Evolutionary conservation across 148 eudicot genomes (phyloP), one percentile per base, ranked within the genome.

Genomic region (Silene latifolia): DNA sequence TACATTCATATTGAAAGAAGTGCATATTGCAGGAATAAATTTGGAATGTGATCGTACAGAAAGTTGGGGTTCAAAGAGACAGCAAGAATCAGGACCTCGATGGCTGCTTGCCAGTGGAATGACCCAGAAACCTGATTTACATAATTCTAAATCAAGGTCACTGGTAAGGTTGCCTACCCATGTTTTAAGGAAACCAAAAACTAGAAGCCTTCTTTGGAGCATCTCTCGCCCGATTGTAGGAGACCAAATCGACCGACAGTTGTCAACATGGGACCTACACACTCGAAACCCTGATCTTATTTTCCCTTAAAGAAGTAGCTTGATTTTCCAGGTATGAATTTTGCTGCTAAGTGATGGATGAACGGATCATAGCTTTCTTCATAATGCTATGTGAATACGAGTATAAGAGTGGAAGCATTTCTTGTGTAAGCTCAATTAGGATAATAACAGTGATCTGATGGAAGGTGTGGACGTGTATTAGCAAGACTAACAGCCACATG

Each of bases 81-180:
- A 85, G 23, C 83, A 79, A 47, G 86, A 83, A 69, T 77, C 91
- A 42, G 94, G 91, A 39, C 75, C 81, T 8, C 85, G 91, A 27
- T 90, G 94, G 94, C 81, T 90, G 85, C 79, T 88, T 67, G 83
- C 89, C 12, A 88, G 81, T 72, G 85, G 87, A 42, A 77, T 86
- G 87, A 77, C 80, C 72, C 84, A 66, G 82, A 72, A 70, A 10
- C 25, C 74, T 9, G 82, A 74, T 24, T 62, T 69, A 63, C 82
- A 66, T 25, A 24, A 67, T 71, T 82, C 84, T 51, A 81, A 68
- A 67, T 85, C 85, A 21, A 83, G 46, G 70, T 83, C 86, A 17
- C 75, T 86, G 39, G 59, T 77, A 18, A 74, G 60, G 76, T 42
- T 74, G 21, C 62, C 83, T 18, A 42, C 80, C 24, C 71, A 54